Evolutionary conservation across 2,329 filamentous ascomycete genomes (phyloP), one percentile per base, ranked within the genome.

Genomic region (Lachnellula occidentalis): DNA sequence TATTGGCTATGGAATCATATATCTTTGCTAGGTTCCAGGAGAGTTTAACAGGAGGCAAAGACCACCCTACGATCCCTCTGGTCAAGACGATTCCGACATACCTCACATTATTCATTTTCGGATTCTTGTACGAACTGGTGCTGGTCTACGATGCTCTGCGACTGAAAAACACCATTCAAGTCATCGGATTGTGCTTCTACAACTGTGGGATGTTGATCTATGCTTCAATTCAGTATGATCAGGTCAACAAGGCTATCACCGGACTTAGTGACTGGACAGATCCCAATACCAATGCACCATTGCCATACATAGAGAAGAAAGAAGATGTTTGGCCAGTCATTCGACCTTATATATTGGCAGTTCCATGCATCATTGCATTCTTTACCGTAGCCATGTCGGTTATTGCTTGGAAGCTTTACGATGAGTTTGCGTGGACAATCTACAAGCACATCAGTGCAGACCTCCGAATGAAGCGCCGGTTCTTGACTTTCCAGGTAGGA

Each of bases 371-470:
- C 55, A 87, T 97, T 61, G 90, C 83, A 1, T 72, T 95, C 31
- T 82, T 82, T 31, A 92, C 88, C 2, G 60, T 92, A 5, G 67
- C 83, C 51, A 85, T 97, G 78, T 78, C 78, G 14, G 87, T 90
- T 58, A 76, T 92, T 50, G 85, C 92, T 2, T 97, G 91, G 88
- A 96, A 96, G 75, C 80, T 99, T 34, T 97, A 99, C 70, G 91
- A 96, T 68, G 92, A 96, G 71, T 99, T 99, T 72, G 92, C 94
- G 11, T 99, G 94, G 94, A 94, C 94, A 55, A 99, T 99, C 67
- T 91, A 99, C 74, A 99, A 99, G 78, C 92, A 95, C 72, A 99
- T 99, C 69, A 95, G 92, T 68, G 94, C 94, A 50, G 94, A 99
- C 76, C 82, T 96, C 69, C 85, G 91, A 66, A 90, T 99, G 87